These are phyloP conservation scores for Backusella liffmaniae DNA, from an alignment of 192 early-diverging fungal species.

Conservation along the genomic window DNA sequence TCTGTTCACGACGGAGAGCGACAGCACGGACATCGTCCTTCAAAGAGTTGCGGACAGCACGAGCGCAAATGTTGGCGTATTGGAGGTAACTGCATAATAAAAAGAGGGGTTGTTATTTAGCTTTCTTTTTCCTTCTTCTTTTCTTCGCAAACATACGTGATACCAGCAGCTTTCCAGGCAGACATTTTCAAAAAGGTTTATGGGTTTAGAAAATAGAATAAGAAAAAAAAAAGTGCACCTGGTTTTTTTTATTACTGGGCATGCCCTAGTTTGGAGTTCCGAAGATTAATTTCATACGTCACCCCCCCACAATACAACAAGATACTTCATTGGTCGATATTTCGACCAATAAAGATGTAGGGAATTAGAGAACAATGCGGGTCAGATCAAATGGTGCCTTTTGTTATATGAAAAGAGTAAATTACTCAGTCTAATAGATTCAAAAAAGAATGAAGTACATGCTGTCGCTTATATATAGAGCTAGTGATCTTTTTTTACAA, in stretches of 20 bases:
- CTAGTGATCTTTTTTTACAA: no score
- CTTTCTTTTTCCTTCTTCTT: neutral
- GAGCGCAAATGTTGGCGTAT: conserved; percentile 79
- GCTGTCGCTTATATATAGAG: no score
- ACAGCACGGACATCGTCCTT: conserved; percentile 69
- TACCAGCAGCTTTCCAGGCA: conserved; percentile 54
- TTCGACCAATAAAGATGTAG: neutral
- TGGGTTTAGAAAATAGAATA: conserved; percentile 2
- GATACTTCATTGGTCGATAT: neutral
- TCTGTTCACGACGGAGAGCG: conserved; percentile 74
- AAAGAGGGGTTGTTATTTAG: neutral
- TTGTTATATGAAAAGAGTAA: no score
- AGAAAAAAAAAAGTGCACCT: neutral
- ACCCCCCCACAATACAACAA: neutral
- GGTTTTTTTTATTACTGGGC: conserved; percentile 8
- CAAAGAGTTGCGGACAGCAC: conserved; percentile 79
- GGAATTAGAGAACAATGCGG: neutral
- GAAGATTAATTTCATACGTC: neutral
- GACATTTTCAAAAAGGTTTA: conserved; percentile 35
- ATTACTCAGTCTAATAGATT: no score
- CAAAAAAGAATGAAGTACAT: no score
- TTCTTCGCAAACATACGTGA: conserved; percentile 32
- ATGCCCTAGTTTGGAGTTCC: conserved; percentile 1
- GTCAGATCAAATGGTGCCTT: neutral
- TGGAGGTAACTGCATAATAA: conserved; percentile 71